Evolutionary conservation across 495 filamentous ascomycete species (phyloP).

Genomic region (Aspergillus ellipticus): DNA sequence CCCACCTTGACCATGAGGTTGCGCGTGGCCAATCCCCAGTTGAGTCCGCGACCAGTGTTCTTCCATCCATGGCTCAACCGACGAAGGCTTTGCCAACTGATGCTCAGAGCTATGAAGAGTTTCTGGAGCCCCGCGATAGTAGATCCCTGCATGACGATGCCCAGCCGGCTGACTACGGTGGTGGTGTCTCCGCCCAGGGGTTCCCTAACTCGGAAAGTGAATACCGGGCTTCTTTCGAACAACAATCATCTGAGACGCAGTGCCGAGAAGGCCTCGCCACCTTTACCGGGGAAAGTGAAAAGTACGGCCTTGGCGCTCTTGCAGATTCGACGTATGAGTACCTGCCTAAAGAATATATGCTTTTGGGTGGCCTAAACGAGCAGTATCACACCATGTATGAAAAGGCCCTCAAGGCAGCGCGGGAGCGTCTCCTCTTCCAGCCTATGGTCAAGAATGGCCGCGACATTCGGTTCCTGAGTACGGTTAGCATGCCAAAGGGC

Average conservation of each 20-base stretch:
- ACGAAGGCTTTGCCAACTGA: constrained; percentile 22
- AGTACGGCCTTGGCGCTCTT: constrained; percentile 73
- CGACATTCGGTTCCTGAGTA: constrained; percentile 71
- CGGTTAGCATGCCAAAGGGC: constrained; percentile 39
- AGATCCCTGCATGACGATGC: constrained; percentile 23
- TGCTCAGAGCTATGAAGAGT: constrained; percentile 23
- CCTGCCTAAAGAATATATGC: constrained; percentile 71
- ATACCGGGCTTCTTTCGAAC: neutral
- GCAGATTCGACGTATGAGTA: constrained; percentile 96
- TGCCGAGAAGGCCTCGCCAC: constrained; percentile 30
- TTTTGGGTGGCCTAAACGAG: constrained; percentile 76
- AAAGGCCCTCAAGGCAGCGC: constrained; percentile 63
- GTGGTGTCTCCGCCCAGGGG: neutral
- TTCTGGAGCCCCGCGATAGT: constrained; percentile 16
- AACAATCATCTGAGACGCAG: constrained; percentile 14
- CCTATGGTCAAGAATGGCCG: constrained; percentile 74
- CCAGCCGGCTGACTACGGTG: constrained; percentile 27
- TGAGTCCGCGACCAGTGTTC: neutral
- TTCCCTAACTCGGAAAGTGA: neutral
- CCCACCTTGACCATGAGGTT: constrained; percentile 10
- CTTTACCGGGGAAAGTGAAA: constrained; percentile 24
- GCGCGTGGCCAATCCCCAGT: neutral
- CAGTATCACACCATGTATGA: constrained; percentile 84
- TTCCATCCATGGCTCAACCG: constrained; percentile 10
- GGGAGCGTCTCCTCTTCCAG: constrained; percentile 74